A percentile compares a stretch with the other conserved stretches of the same genome.
Evolutionary conservation across 2,329 filamentous ascomycete genomes (phyloP).

Genomic region (Raffaelea deltoideospora): DNA sequence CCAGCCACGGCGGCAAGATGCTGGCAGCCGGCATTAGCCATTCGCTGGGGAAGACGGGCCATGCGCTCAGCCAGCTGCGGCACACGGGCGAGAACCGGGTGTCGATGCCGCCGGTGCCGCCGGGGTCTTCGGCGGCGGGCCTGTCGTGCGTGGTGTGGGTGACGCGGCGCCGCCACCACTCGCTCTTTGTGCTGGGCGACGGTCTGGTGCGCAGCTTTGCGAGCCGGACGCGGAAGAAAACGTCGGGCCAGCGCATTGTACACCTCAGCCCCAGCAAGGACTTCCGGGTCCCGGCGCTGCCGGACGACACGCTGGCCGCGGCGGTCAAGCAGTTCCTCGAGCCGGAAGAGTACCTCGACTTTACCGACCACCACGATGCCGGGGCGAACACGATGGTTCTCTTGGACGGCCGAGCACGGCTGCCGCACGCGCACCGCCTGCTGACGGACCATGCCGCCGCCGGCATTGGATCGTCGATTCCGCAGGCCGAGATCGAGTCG

Average conservation of each 20-base stretch:
- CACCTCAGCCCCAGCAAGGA: slow-evolving; percentile 48
- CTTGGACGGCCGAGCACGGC: slow-evolving; percentile 24
- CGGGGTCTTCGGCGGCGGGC: slow-evolving; percentile 34
- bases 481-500: slow-evolving; percentile 80
- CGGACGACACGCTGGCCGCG: slow-evolving; percentile 42
- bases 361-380: slow-evolving; percentile 36
- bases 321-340: slow-evolving; percentile 40
- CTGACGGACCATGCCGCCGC: slow-evolving; percentile 17
- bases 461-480: slow-evolving; percentile 47
- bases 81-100: slow-evolving; percentile 65
- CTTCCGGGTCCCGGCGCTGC: slow-evolving; percentile 47
- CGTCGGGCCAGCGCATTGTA: slow-evolving; percentile 35
- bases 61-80: slow-evolving; percentile 52
- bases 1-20: slow-evolving; percentile 55
- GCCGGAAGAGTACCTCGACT: slow-evolving; percentile 39
- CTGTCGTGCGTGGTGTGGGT: slow-evolving; percentile 51
- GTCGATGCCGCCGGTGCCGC: slow-evolving; percentile 50
- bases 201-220: slow-evolving; percentile 53
- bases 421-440: slow-evolving; percentile 16
- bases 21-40: slow-evolving; percentile 60
- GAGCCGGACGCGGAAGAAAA: slow-evolving; percentile 38
- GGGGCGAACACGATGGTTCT: slow-evolving; percentile 40
- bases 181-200: slow-evolving; percentile 48
- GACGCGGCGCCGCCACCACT: slow-evolving; percentile 43
- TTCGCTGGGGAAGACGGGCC: slow-evolving; percentile 60